phyloP scores from a whole-genome alignment of 2,329 filamentous ascomycete genomes.

The Aspergillus quadrilineatus region DNA sequence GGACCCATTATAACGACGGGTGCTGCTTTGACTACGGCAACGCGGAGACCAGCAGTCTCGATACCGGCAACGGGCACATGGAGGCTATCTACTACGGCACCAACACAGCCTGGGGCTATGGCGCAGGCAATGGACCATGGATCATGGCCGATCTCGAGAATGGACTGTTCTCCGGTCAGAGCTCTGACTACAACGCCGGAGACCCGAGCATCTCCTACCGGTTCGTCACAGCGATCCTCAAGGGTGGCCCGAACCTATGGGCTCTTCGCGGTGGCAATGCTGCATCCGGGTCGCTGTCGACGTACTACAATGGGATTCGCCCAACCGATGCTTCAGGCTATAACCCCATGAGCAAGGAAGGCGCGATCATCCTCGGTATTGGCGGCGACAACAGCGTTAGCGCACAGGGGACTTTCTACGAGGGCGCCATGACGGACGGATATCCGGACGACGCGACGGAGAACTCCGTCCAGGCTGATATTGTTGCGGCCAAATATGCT shows the following conservation, averaged over 20 bases:
- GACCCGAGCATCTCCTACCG: slow-evolving; percentile 56
- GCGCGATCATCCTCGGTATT: slow-evolving; percentile 67
- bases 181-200: slow-evolving; percentile 47
- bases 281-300: slow-evolving; percentile 55
- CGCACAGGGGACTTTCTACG: slow-evolving; percentile 64
- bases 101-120: slow-evolving; percentile 56
- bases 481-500: slow-evolving; percentile 60
- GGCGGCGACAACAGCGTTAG: slow-evolving; percentile 64
- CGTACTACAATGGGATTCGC: slow-evolving; percentile 59
- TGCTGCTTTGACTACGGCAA: slow-evolving; percentile 59
- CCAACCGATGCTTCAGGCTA: slow-evolving; percentile 53
- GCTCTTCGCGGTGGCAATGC: slow-evolving; percentile 60
- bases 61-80: slow-evolving; percentile 65
- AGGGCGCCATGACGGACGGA: slow-evolving; percentile 63
- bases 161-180: slow-evolving; percentile 60
- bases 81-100: slow-evolving; percentile 66
- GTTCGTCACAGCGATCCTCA: slow-evolving; percentile 59
- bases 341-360: slow-evolving; percentile 64
- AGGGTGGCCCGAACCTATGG: slow-evolving; percentile 59
- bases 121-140: slow-evolving; percentile 62
- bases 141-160: slow-evolving; percentile 70
- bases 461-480: slow-evolving; percentile 58
- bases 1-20: slow-evolving; percentile 34
- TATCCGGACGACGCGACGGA: slow-evolving; percentile 62
- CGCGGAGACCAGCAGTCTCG: slow-evolving; percentile 52